Conservation (phyloP, 2,329 filamentous ascomycete genomes). For the Xylaria sp. region DNA sequence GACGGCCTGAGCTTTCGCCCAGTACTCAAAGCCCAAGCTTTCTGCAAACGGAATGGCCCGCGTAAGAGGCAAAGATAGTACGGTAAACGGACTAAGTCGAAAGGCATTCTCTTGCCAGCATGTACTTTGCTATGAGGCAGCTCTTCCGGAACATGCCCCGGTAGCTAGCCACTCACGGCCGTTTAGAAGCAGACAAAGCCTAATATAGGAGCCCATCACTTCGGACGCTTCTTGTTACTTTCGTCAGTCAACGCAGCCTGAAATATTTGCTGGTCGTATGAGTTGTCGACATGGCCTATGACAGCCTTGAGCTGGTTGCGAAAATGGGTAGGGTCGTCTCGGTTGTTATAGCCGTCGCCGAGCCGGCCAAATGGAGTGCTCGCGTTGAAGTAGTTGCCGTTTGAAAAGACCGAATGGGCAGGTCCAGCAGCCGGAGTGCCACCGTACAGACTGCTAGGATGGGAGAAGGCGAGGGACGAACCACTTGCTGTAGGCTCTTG, state of each 20-base stretch:
- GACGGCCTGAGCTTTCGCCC: background rate
- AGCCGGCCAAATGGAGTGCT: conserved; percentile 32
- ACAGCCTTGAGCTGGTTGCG: conserved; percentile 31
- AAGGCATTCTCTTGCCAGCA: background rate
- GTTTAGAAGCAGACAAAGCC: background rate
- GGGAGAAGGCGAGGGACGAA: conserved; percentile 46
- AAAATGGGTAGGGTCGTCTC: conserved; percentile 32
- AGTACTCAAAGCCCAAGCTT: background rate
- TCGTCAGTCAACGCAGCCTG: conserved; percentile 30
- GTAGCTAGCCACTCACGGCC: background rate
- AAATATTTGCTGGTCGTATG: conserved; percentile 32
- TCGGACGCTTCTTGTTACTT: conserved; percentile 26
- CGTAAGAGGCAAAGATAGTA: background rate
- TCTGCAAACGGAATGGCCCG: background rate
- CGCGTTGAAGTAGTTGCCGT: conserved; percentile 33
- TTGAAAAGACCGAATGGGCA: conserved; percentile 28
- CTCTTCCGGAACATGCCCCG: background rate
- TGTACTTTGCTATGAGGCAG: background rate
- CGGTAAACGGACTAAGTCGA: background rate
- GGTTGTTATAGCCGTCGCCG: conserved; percentile 28
- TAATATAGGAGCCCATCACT: conserved; percentile 18
- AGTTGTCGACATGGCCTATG: conserved; percentile 22
- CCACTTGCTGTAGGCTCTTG: conserved; percentile 19
- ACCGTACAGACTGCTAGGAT: conserved; percentile 54
- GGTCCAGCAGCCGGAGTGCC: conserved; percentile 44